phyloP scores from a whole-genome alignment of 139 green algal genomes.

The Parachlorella kessleri region DNA sequence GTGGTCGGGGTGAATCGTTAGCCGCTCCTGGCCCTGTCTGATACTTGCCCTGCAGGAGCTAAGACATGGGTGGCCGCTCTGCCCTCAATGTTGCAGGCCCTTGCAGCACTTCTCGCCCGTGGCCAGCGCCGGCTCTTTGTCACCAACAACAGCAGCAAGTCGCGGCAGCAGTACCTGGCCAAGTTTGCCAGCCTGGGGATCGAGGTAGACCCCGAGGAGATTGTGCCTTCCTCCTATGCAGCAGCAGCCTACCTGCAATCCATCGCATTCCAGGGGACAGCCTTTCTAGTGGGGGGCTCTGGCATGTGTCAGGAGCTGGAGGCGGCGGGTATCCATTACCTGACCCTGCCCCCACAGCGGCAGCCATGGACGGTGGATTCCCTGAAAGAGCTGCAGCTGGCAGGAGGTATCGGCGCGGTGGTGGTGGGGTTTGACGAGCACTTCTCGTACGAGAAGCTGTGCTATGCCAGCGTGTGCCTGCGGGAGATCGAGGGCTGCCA shows the following conservation, averaged over 20 bases:
- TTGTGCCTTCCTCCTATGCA: constrained; percentile 66
- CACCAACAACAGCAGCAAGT: constrained; percentile 71
- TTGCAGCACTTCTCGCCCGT: constrained; percentile 34
- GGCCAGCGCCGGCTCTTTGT: constrained; percentile 74
- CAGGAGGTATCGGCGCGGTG: constrained; percentile 59
- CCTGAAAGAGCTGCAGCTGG: constrained; percentile 43
- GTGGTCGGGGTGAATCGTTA: too few species aligned
- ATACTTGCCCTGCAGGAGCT: too few species aligned
- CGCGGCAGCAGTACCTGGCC: constrained; percentile 37
- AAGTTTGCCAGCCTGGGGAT: constrained; percentile 62
- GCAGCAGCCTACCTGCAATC: constrained; percentile 66
- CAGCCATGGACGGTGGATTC: constrained; percentile 7
- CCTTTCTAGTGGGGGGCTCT: constrained; percentile 49
- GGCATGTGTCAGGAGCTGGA: constrained; percentile 54
- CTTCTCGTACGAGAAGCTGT: constrained; percentile 58
- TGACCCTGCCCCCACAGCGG: constrained; percentile 32
- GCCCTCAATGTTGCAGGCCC: too few species aligned
- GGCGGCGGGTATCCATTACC: constrained; percentile 28
- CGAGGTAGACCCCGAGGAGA: constrained; percentile 49
- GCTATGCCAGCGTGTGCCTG: constrained; percentile 46
- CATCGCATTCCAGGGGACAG: constrained; percentile 51
- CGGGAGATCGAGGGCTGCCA: constrained; percentile 58
- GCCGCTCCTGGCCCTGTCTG: too few species aligned
- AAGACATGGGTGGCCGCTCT: too few species aligned
- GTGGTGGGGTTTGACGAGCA: constrained; percentile 51